Percentiles rank a stretch among this genome's conserved stretches.
phyloP scores from a whole-genome alignment of 106 monocot species.

The Chionographis japonica region DNA sequence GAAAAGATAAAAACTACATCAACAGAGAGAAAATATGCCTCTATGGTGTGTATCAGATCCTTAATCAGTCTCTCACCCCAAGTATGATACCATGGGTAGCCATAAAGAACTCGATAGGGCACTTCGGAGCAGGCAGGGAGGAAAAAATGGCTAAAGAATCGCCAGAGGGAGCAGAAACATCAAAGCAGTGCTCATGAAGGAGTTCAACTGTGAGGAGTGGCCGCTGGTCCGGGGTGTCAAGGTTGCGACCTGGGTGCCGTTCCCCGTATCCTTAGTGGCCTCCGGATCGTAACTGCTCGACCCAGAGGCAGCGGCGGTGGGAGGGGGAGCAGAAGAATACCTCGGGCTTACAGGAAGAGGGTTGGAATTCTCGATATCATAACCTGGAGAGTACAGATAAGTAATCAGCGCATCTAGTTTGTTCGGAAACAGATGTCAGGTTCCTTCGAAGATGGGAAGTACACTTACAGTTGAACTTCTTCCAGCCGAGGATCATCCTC shows the following conservation, averaged over 20 bases:
- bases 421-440: not conserved
- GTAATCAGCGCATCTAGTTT: not conserved
- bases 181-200: slow-evolving; percentile 9
- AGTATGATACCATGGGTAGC: no score
- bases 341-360: slow-evolving; percentile 41
- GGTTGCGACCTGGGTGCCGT: slow-evolving; percentile 30
- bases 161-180: slow-evolving; percentile 12
- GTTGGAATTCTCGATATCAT: slow-evolving; percentile 49
- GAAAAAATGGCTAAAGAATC: slow-evolving; percentile 41
- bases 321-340: slow-evolving; percentile 22
- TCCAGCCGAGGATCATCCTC: slow-evolving; percentile 69
- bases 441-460: not conserved
- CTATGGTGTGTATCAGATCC: no score
- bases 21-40: no score
- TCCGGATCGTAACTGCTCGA: slow-evolving; percentile 39
- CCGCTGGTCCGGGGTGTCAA: slow-evolving; percentile 13
- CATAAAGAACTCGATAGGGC: not conserved
- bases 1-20: no score
- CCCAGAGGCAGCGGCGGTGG: slow-evolving; percentile 15
- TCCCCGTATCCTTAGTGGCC: slow-evolving; percentile 30
- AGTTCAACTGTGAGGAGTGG: slow-evolving; percentile 9
- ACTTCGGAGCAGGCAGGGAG: not conserved
- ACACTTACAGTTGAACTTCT: slow-evolving; percentile 72
- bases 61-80: no score
- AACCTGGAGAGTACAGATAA: slow-evolving; percentile 21